phyloP scores from a whole-genome alignment of 1,139 yeast species.

The Blastobotrys persicus region DNA sequence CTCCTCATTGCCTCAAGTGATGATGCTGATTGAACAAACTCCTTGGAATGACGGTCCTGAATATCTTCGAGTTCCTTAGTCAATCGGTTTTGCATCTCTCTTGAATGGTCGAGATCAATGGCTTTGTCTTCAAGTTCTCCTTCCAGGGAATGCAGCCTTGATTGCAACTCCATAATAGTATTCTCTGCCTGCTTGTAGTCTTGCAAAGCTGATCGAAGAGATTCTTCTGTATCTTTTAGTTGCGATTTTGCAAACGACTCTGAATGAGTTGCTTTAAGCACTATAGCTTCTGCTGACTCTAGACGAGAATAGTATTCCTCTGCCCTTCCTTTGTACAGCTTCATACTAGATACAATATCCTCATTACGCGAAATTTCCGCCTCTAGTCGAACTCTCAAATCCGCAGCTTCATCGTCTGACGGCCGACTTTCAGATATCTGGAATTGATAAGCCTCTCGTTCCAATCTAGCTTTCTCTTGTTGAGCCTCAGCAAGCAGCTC shows the following conservation, averaged over 20 bases:
- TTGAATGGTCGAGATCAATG: conserved; percentile 53
- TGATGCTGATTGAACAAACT: conserved; percentile 27
- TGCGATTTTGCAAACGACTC: conserved; percentile 59
- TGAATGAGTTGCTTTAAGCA: conserved; percentile 57
- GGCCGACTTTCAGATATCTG: conserved; percentile 19
- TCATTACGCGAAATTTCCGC: conserved; percentile 49
- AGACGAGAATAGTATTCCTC: conserved; percentile 72
- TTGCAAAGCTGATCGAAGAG: conserved; percentile 53
- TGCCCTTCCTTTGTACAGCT: conserved; percentile 66
- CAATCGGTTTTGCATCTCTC: conserved; percentile 44
- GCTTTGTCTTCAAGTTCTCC: conserved; percentile 57
- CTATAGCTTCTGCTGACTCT: conserved; percentile 77
- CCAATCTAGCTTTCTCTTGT: conserved; percentile 55
- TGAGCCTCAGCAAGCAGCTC: conserved; percentile 45
- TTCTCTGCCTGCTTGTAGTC: conserved; percentile 62
- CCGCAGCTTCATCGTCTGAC: conserved; percentile 19
- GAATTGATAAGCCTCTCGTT: conserved; percentile 46
- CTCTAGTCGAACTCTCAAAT: conserved; percentile 51
- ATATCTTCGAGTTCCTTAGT: conserved; percentile 48
- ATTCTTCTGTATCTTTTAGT: conserved; percentile 52
- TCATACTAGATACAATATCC: conserved; percentile 54
- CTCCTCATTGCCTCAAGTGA: conserved; percentile 37
- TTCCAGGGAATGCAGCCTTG: conserved; percentile 54
- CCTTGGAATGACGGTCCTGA: conserved; percentile 30
- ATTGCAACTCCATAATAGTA: conserved; percentile 54